Evolutionary conservation across 1,284 basidiomycete species (phyloP), one percentile per base, ranked within the genome.

Genomic region (Gymnopus androsaceus): DNA sequence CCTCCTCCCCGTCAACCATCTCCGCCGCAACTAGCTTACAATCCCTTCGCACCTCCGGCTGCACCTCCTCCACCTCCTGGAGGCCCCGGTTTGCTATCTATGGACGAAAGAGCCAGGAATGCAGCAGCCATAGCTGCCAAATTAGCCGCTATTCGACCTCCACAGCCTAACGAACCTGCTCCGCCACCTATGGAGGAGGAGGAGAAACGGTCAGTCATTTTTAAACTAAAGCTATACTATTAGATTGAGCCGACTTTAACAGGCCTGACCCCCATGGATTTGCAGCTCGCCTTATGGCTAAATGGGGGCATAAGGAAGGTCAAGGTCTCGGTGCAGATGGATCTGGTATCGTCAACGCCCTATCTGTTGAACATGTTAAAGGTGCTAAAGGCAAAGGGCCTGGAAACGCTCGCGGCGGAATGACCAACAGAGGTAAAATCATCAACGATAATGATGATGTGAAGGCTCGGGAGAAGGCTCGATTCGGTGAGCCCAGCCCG

Each of bases 261-360:
- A 87, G 88, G 60, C 75, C 81, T 44, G 83, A 89, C 59, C 82
- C 85, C 0, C 83, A 84, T 53, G 82, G 81, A 7, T 93, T 94
- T 64, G 91, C 90, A 17, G 84, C 85, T 12, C 84, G 88, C 25
- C 69, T 92, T 58, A 94, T 94, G 92, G 88, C 90, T 4, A 95
- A 94, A 73, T 96, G 91, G 90, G 95, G 95, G 0, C 94, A 97
- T 71, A 90, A 91, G 66, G 90, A 94, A 66, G 95, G 95, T 1
- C 87, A 94, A 72, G 95, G 93, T 11, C 80, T 97, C 2, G 95
- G 94, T 46, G 87, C 82, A 0, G 85, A 89, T 59, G 90, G 87
- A 2, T 81, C 82, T 11, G 95, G 95, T 4, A 95, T 97, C 54
- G 83, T 94, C 41, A 89, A 95, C 57, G 92, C 95, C 2, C 81